phyloP scores from a whole-genome alignment of 495 filamentous ascomycete genomes.

The Trichoderma asperelloides region DNA sequence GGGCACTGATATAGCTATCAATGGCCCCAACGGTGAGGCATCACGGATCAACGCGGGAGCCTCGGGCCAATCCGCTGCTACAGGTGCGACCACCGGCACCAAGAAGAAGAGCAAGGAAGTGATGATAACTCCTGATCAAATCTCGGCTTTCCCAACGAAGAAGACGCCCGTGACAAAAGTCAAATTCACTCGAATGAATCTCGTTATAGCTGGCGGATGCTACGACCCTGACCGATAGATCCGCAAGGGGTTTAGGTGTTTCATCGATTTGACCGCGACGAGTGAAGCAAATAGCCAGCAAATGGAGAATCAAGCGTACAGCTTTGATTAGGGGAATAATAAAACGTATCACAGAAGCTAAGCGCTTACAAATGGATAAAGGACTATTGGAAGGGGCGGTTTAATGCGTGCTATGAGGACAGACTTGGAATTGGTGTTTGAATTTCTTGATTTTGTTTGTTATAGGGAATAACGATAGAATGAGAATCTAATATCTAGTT shows the following conservation, averaged over 20 bases:
- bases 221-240: slow-evolving; percentile 44
- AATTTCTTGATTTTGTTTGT: too few species aligned
- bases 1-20: slow-evolving; percentile 48
- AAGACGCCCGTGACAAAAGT: slow-evolving; percentile 92
- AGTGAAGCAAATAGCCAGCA: neutral
- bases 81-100: slow-evolving; percentile 31
- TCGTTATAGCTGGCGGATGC: slow-evolving; percentile 79
- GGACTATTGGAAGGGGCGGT: too few species aligned
- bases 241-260: neutral
- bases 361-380: too few species aligned
- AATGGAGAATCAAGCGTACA: neutral
- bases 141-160: slow-evolving; percentile 89
- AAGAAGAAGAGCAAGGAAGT: slow-evolving; percentile 89
- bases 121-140: slow-evolving; percentile 83
- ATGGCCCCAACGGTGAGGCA: slow-evolving; percentile 25
- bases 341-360: too few species aligned
- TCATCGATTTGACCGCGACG: too few species aligned
- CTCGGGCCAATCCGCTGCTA: slow-evolving; percentile 3
- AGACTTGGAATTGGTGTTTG: too few species aligned
- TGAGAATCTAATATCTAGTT: too few species aligned
- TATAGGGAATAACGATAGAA: too few species aligned
- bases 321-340: too few species aligned
- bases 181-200: slow-evolving; percentile 84
- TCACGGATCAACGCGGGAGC: slow-evolving; percentile 1
- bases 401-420: too few species aligned